Conservation (phyloP, 2,329 filamentous ascomycete species). For the Raffaelea deltoideospora region DNA sequence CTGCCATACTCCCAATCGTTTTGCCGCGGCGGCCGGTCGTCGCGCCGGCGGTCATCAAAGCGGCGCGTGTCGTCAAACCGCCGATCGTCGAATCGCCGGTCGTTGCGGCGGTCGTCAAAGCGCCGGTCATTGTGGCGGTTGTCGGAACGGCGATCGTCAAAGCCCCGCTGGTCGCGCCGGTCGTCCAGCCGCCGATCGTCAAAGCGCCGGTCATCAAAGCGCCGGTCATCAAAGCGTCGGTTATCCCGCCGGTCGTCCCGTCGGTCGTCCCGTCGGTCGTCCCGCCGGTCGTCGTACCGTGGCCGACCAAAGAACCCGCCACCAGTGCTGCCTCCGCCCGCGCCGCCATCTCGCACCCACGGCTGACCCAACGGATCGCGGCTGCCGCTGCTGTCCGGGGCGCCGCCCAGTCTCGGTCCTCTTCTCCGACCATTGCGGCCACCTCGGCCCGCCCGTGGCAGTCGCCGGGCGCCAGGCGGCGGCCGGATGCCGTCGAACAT, state of each 20-base stretch:
- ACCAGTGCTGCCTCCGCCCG: too few relatives aligned
- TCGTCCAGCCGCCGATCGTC: neutral
- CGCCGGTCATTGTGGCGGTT: neutral
- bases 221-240: neutral
- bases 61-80: neutral
- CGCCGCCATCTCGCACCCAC: too few relatives aligned
- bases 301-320: too few relatives aligned
- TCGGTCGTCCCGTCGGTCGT: neutral
- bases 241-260: neutral
- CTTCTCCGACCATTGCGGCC: too few relatives aligned
- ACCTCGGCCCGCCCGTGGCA: constrained; percentile 17
- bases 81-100: neutral
- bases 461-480: constrained; percentile 32
- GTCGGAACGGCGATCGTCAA: neutral
- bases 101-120: neutral
- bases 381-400: too few relatives aligned
- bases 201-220: neutral
- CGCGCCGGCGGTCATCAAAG: neutral
- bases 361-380: too few relatives aligned
- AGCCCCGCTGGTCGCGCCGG: neutral
- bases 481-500: constrained; percentile 50
- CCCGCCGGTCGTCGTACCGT: neutral
- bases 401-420: too few relatives aligned
- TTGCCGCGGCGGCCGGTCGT: too few relatives aligned
- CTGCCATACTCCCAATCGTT: too few relatives aligned